Base-by-base conservation (phyloP, 176 grass and related monocot genomes). In the Eleusine coracana region DNA sequence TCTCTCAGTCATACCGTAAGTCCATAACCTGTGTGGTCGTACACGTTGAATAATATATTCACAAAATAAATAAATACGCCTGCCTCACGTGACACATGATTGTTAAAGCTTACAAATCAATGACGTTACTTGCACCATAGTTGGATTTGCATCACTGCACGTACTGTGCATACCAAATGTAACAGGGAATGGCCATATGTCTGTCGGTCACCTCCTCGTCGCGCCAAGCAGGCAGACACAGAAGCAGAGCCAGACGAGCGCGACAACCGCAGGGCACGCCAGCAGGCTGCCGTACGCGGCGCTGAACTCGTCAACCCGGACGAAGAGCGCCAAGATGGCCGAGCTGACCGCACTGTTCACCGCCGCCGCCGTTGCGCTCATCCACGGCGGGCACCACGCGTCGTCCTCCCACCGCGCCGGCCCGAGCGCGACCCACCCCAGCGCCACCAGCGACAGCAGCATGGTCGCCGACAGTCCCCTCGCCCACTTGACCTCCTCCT, bases 401-500 rank as follows among this genome's bases (percentile, higher is more conserved):
- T 46, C 74, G 9, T 77, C 87, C 37, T 55, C 45, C 83, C 78
- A 82, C 46, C 41, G 71, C 58, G 29, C 88, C 5, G 88, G 88
- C 7, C 88, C 83, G 10, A 82, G 78, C 48, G 73, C 73, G 71
- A 89, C 45, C 88, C 83, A 89, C 15, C 66, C 72, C 56, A 86
- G 58, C 10, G 88, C 88, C 66, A 66, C 60, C 66, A 86, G 66
- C 7, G 88, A 86, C 5, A 89, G 2, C 48, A 89, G 66, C 72
- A 67, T 82, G 20, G 88, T 89, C 58, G 83, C 83, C 10, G 83
- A 89, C 48, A 82, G 58, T 4, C 78, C 66, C 46, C 88, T 81
- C 66, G 58, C 60, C 66, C 78, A 81, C 78, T 82, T 89, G 55
- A 67, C 38, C 78, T 86, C 78, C 78, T 78, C 73, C 66, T 77